Conservation (phyloP, 2,329 filamentous ascomycete genomes). For the Nemania sp. region DNA sequence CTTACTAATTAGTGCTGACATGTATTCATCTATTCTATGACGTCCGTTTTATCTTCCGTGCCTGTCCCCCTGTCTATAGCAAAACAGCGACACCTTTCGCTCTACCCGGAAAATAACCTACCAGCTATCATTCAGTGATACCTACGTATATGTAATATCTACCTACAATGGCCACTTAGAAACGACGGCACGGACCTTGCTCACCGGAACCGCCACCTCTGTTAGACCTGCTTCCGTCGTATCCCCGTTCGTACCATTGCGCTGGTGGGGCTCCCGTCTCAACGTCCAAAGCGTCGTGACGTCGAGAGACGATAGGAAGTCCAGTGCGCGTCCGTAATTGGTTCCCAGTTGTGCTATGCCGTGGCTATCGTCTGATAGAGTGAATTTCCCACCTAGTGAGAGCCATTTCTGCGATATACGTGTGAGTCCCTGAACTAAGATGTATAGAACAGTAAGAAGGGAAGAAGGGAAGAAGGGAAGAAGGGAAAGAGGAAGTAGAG, state of each 20-base stretch:
- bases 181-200: slow-evolving; percentile 44
- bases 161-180: slow-evolving; percentile 43
- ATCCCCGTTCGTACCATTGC: slow-evolving; percentile 42
- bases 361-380: slow-evolving; percentile 95
- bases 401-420: slow-evolving; percentile 71
- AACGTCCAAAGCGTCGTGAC: slow-evolving; percentile 73
- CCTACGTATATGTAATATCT: not conserved
- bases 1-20: not conserved
- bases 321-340: slow-evolving; percentile 78
- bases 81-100: not conserved
- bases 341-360: slow-evolving; percentile 87
- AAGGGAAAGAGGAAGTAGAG: slow-evolving; percentile 20
- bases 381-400: slow-evolving; percentile 80
- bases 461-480: not conserved
- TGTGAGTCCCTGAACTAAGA: slow-evolving; percentile 7
- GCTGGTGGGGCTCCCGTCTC: slow-evolving; percentile 52
- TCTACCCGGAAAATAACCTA: not conserved
- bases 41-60: not conserved
- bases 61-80: not conserved
- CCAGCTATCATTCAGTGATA: not conserved
- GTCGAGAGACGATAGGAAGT: slow-evolving; percentile 75
- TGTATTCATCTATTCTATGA: slow-evolving; percentile 20
- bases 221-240: slow-evolving; percentile 53
- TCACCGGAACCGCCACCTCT: slow-evolving; percentile 59
- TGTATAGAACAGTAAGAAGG: not conserved